Percentiles rank a stretch among this genome's conserved stretches.
Conservation (phyloP, 495 filamentous ascomycete genomes). For the Hypoxylon fragiforme region DNA sequence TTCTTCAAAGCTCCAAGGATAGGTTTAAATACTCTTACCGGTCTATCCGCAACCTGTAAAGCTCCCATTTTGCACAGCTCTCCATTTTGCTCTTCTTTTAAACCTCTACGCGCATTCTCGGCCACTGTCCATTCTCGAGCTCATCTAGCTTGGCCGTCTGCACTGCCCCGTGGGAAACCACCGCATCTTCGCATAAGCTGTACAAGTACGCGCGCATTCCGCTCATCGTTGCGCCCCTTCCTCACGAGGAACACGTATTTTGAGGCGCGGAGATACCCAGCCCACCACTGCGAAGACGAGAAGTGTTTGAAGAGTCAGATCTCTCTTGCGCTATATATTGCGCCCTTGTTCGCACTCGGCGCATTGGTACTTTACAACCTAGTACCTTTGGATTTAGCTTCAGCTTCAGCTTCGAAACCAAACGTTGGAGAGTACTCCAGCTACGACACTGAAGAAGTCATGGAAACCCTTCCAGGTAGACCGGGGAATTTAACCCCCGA, state of each 20-base stretch:
- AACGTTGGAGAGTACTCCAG: slow-evolving; percentile 1
- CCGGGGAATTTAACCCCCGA: slow-evolving; percentile 86
- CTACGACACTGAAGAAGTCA: slow-evolving; percentile 22
- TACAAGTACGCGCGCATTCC: slow-evolving; percentile 11
- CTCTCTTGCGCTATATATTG: slow-evolving; percentile 22
- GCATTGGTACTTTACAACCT: slow-evolving; percentile 11
- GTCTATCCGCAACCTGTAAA: slow-evolving; percentile 4
- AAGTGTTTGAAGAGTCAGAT: slow-evolving; percentile 17
- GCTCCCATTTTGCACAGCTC: slow-evolving; percentile 3
- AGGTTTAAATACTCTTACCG: slow-evolving; percentile 4
- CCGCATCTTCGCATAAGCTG: slow-evolving; percentile 1
- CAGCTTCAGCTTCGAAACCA: neutral
- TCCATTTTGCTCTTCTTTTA: slow-evolving; percentile 6
- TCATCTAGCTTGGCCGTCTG: slow-evolving; percentile 16
- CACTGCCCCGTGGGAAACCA: slow-evolving; percentile 23
- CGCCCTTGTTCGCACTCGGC: slow-evolving; percentile 20
- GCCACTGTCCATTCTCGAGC: slow-evolving; percentile 17
- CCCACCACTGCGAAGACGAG: neutral
- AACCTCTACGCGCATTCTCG: slow-evolving; percentile 16
- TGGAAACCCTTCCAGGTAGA: slow-evolving; percentile 67
- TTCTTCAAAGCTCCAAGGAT: slow-evolving; percentile 23
- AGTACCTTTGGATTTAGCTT: neutral
- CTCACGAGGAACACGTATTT: slow-evolving; percentile 4
- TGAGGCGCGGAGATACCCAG: neutral
- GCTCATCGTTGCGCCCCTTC: neutral